Evolutionary conservation across 164 flowering plant genomes (phyloP).

Genomic region (Nymphaea colorata): DNA sequence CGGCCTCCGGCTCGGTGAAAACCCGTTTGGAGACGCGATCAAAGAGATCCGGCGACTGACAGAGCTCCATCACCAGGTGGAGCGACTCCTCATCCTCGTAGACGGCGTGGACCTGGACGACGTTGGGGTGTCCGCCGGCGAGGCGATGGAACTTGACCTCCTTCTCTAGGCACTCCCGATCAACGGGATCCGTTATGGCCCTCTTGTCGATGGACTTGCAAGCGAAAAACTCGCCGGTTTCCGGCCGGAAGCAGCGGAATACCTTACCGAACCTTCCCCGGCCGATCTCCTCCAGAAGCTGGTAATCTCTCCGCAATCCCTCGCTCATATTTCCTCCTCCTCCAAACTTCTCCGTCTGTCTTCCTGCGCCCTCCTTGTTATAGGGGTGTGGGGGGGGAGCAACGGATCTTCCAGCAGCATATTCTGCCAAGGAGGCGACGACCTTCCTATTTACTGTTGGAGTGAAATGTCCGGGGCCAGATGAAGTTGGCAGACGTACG

Average conservation of each 20-base stretch:
- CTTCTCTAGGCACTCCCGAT: constrained; percentile 40
- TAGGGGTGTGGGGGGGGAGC: too few species aligned
- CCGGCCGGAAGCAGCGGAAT: constrained; percentile 31
- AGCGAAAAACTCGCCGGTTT: constrained; percentile 40
- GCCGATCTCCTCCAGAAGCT: constrained; percentile 65
- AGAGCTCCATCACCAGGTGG: constrained; percentile 45
- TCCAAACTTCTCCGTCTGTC: too few species aligned
- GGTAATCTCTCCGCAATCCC: constrained; percentile 36
- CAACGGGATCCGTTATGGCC: constrained; percentile 30
- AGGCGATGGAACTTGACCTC: constrained; percentile 48
- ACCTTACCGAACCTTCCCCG: constrained; percentile 70
- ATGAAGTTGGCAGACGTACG: too few species aligned
- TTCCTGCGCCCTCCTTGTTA: too few species aligned
- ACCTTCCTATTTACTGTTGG: too few species aligned
- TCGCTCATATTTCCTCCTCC: constrained; percentile 27
- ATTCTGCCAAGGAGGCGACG: too few species aligned
- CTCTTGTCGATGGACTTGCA: constrained; percentile 61
- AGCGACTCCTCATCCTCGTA: constrained; percentile 42
- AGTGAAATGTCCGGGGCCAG: too few species aligned
- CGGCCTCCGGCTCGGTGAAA: constrained; percentile 40
- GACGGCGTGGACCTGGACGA: constrained; percentile 24
- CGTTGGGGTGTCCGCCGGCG: constrained; percentile 33
- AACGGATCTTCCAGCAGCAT: too few species aligned
- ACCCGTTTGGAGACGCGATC: constrained; percentile 15
- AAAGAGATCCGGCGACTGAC: constrained; percentile 29